A percentile compares a stretch with the other conserved stretches of the same genome.
Evolutionary conservation across 2,329 filamentous ascomycete species (phyloP).

Genomic region (Epichloe elymi): DNA sequence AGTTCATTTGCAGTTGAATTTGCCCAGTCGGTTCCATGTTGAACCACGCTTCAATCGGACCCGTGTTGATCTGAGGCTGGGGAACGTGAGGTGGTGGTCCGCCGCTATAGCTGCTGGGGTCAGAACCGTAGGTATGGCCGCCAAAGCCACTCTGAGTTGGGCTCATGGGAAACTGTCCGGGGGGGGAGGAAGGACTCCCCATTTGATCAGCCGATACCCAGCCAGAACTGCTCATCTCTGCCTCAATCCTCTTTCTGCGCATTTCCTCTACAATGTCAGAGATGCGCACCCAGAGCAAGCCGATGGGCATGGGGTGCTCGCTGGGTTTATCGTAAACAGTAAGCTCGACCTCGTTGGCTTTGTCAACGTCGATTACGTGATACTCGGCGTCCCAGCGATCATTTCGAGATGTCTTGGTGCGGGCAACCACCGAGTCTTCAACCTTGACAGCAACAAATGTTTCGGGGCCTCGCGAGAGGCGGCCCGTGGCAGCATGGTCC

Average conservation of each 20-base stretch:
- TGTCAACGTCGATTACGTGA: slow-evolving; percentile 89
- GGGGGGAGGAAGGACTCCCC: slow-evolving; percentile 41
- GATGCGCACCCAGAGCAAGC: slow-evolving; percentile 89
- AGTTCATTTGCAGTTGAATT: slow-evolving; percentile 83
- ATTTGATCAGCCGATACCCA: slow-evolving; percentile 98
- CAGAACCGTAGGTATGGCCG: slow-evolving; percentile 23
- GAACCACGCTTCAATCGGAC: slow-evolving; percentile 86
- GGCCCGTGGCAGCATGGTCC: slow-evolving; percentile 73
- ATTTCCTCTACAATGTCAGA: slow-evolving; percentile 97
- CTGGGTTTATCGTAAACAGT: slow-evolving; percentile 94
- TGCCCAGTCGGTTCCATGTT: slow-evolving; percentile 87
- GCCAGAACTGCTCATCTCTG: slow-evolving; percentile 83
- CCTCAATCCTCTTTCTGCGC: slow-evolving; percentile 91
- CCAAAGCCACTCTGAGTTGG: slow-evolving; percentile 31
- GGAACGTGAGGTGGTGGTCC: slow-evolving; percentile 16
- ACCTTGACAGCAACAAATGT: slow-evolving; percentile 96
- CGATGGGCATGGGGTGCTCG: slow-evolving; percentile 84
- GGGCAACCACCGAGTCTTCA: slow-evolving; percentile 81
- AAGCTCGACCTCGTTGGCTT: slow-evolving; percentile 95
- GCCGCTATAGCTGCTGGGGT: slow-evolving; percentile 16
- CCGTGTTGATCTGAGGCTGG: slow-evolving; percentile 40
- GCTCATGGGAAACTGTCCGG: slow-evolving; percentile 45
- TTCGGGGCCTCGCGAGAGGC: slow-evolving; percentile 82
- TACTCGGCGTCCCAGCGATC: slow-evolving; percentile 88
- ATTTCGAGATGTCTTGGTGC: slow-evolving; percentile 71